phyloP scores from a whole-genome alignment of 2,329 filamentous ascomycete species.

The Pseudonectria buxi region DNA sequence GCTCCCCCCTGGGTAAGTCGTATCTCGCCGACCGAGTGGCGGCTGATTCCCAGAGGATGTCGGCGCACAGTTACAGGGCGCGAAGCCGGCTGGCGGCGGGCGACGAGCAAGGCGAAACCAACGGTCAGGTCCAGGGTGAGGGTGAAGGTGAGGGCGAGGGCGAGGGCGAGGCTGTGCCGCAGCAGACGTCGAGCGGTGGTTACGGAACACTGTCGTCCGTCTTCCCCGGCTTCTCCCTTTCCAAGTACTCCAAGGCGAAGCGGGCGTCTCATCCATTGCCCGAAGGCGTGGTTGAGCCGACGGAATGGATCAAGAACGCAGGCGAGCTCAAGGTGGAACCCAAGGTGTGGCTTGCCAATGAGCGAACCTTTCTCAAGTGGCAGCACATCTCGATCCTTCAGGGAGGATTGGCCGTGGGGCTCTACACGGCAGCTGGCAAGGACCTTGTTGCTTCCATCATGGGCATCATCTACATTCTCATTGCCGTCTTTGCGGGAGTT shows the following conservation, averaged over 20 bases:
- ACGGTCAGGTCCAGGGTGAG: slow-evolving; percentile 15
- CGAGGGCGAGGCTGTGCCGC: slow-evolving; percentile 30
- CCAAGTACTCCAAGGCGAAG: slow-evolving; percentile 61
- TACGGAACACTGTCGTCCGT: slow-evolving; percentile 61
- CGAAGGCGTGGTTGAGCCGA: slow-evolving; percentile 80
- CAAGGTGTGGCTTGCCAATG: slow-evolving; percentile 98
- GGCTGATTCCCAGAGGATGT: slow-evolving; percentile 34
- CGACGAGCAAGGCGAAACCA: background rate
- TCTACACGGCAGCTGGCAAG: slow-evolving; percentile 82
- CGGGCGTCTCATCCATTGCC: slow-evolving; percentile 56
- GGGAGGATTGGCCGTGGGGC: slow-evolving; percentile 70
- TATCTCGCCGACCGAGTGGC: slow-evolving; percentile 51
- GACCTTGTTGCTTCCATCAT: slow-evolving; percentile 71
- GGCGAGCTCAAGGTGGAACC: slow-evolving; percentile 89
- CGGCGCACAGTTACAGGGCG: slow-evolving; percentile 21
- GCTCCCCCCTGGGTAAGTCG: slow-evolving; percentile 63
- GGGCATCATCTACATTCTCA: slow-evolving; percentile 74
- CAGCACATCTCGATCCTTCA: slow-evolving; percentile 89
- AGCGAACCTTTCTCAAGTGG: slow-evolving; percentile 98
- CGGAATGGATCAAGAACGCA: slow-evolving; percentile 87
- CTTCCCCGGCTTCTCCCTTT: slow-evolving; percentile 76
- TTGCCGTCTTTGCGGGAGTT: slow-evolving; percentile 73
- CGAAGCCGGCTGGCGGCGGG: slow-evolving; percentile 17
- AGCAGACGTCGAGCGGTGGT: slow-evolving; percentile 27
- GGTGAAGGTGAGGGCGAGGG: slow-evolving; percentile 33